Evolutionary conservation across 345 rosid genomes (phyloP), one percentile per base, ranked within the genome.

Genomic region (Eucalyptus regnans): DNA sequence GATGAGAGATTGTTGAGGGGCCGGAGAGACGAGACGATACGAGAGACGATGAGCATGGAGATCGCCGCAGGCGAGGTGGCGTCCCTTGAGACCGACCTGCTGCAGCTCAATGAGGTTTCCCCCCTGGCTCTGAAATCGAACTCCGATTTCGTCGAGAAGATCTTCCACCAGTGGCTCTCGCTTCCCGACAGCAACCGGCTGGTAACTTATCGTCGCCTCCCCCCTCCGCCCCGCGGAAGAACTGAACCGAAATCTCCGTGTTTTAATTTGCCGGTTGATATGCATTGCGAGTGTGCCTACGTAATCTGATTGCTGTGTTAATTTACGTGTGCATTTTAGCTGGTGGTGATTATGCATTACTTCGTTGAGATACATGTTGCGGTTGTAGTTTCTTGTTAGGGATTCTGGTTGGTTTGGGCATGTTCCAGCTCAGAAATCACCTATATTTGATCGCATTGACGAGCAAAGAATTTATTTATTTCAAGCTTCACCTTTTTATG

Each of bases 151-250:
- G 95, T 95, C 33, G 95, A 96, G 80, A 91, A 90, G 68, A 91
- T 96, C 91, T 96, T 95, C 93, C 94, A 95, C 49, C 96, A 92
- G 91, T 97, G 99, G 99, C 97, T 96, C 90, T 96, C 99, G 23
- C 95, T 95, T 10, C 97, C 97, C 8, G 96, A 95, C 29, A 94
- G 97, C 84, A 86, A 51, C 52, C 93, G 91, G 43, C 91, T 93
- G 99, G 99, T 96, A 96, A 96, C 20, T 76, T 48, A 83, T 14
- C 80, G 51, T 44, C n/a, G 4, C 41, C 84, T 50, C n/a, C 76
- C 56, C n/a, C 17, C 10, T 9, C 37, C 44, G 27, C 33, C 4
- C 68, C 31, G 7, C 16, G 8, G 31, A 62, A 13, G 9, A 8
- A 41, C n/a, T 71, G 41, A 83, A 50, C 86, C 13, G 44, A 71